phyloP scores from a whole-genome alignment of 352 stramenopile genomes.

The Pythium phragmitis region DNA sequence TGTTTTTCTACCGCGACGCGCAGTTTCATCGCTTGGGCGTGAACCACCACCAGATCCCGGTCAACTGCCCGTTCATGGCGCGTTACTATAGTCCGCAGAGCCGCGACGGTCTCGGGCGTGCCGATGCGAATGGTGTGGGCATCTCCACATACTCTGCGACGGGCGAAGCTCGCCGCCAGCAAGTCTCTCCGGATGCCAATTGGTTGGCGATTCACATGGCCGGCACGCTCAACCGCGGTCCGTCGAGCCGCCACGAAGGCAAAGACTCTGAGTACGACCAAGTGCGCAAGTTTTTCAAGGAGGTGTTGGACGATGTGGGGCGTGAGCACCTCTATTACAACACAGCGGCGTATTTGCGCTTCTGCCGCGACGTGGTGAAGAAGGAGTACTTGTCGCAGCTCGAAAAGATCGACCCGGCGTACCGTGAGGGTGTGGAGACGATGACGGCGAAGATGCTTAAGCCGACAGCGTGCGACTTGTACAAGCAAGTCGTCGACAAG shows the following conservation, averaged over 20 bases:
- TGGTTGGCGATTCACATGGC: conserved; percentile 29
- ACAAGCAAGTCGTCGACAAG: conserved; percentile 24
- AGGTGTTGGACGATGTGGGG: conserved; percentile 19
- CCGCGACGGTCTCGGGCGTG: conserved; percentile 25
- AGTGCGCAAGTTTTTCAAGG: conserved; percentile 28
- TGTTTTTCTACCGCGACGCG: conserved; percentile 91
- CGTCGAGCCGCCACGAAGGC: conserved; percentile 30
- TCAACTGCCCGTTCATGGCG: conserved; percentile 77
- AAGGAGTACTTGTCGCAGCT: conserved; percentile 30
- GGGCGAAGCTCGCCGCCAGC: conserved; percentile 8
- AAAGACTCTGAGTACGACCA: conserved; percentile 32
- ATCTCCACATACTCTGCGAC: conserved; percentile 18
- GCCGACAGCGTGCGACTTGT: conserved; percentile 25
- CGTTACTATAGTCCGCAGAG: conserved; percentile 30
- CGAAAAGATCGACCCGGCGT: conserved; percentile 27
- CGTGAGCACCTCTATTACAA: conserved; percentile 29
- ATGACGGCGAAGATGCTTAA: conserved; percentile 12
- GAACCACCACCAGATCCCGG: conserved; percentile 89
- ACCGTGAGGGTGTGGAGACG: conserved; percentile 25
- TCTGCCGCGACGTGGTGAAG: conserved; percentile 21
- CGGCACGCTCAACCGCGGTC: conserved; percentile 19
- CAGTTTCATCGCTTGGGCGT: conserved; percentile 85
- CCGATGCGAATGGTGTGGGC: conserved; percentile 31
- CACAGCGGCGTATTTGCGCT: conserved; percentile 31
- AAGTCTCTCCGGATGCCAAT: conserved; percentile 20